These are phyloP conservation scores for Fraxinus dipetala DNA, from an alignment of 305 asterid species.

Conservation along the genomic window DNA sequence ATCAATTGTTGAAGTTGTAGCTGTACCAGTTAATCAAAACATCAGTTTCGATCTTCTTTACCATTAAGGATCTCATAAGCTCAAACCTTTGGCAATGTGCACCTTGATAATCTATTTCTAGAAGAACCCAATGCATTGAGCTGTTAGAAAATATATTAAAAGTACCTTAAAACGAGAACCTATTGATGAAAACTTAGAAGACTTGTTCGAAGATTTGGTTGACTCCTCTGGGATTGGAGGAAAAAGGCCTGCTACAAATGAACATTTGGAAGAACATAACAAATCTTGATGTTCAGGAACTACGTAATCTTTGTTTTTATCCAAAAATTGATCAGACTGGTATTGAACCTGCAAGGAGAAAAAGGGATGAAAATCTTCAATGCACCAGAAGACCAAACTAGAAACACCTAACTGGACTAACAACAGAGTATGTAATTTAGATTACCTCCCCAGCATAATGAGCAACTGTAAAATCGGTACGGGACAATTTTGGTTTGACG, in stretches of 20 bases:
- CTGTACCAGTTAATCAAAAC: conserved; percentile 42
- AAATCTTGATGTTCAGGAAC: conserved; percentile 94
- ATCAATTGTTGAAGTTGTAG: conserved; percentile 87
- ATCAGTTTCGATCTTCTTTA: conserved; percentile 30
- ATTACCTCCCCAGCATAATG: conserved; percentile 99
- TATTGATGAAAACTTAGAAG: conserved; percentile 92
- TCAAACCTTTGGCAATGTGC: neutral
- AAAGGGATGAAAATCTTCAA: conserved; percentile 18
- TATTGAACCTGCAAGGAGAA: conserved; percentile 63
- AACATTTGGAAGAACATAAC: conserved; percentile 65
- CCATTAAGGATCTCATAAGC: conserved; percentile 16
- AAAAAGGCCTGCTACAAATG: conserved; percentile 75
- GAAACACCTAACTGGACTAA: conserved; percentile 13
- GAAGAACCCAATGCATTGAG: neutral
- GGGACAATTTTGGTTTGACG: conserved; percentile 87
- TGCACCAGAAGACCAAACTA: conserved; percentile 18
- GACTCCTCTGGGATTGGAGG: conserved; percentile 79
- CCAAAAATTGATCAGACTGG: conserved; percentile 86
- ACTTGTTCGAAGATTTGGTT: conserved; percentile 72
- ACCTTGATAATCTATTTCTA: conserved; percentile 1
- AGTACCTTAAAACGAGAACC: conserved; percentile 92
- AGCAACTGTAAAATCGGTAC: conserved; percentile 80
- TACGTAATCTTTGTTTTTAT: conserved; percentile 90
- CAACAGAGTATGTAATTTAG: conserved; percentile 22
- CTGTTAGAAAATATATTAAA: conserved; percentile 15